Conservation (phyloP, 371 early-diverging fungal species). For the Rhizopus stolonifer region DNA sequence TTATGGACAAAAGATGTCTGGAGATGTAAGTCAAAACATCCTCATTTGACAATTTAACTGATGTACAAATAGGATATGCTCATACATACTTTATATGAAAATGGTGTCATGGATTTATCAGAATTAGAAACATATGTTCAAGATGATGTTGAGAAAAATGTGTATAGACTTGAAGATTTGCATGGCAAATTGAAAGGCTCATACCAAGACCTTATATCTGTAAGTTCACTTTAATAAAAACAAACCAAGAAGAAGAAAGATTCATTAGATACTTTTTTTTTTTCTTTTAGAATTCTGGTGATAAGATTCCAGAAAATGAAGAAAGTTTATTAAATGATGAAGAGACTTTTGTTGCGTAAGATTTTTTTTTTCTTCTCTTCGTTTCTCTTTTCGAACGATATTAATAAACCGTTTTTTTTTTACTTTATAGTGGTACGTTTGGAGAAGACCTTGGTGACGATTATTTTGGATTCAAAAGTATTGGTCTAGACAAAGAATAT, state of each 20-base stretch:
- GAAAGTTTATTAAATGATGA: constrained; percentile 55
- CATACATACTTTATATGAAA: constrained; percentile 79
- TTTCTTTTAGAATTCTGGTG: constrained; percentile 30
- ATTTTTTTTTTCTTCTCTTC: neutral
- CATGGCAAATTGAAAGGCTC: constrained; percentile 70
- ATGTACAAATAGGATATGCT: constrained; percentile 67
- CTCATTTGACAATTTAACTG: neutral
- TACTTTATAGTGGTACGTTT: constrained; percentile 64
- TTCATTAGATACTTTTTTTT: neutral
- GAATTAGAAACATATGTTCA: constrained; percentile 77
- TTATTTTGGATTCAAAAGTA: constrained; percentile 85
- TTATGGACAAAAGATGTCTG: constrained; percentile 68
- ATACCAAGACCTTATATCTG: constrained; percentile 56
- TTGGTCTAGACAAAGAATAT: constrained; percentile 75
- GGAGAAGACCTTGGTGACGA: constrained; percentile 86
- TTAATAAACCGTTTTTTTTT: neutral
- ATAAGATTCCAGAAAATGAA: constrained; percentile 37
- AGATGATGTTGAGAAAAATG: constrained; percentile 74
- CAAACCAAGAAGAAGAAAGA: neutral
- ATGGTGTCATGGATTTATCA: constrained; percentile 66
- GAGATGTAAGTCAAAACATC: constrained; percentile 56
- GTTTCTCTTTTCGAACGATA: constrained; percentile 1
- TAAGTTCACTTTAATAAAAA: constrained; percentile 18
- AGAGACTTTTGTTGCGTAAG: constrained; percentile 56
- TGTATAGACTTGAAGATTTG: constrained; percentile 69